Evolutionary conservation across 257 asterid genomes (phyloP).

Genomic region (Capsicum pubescens): DNA sequence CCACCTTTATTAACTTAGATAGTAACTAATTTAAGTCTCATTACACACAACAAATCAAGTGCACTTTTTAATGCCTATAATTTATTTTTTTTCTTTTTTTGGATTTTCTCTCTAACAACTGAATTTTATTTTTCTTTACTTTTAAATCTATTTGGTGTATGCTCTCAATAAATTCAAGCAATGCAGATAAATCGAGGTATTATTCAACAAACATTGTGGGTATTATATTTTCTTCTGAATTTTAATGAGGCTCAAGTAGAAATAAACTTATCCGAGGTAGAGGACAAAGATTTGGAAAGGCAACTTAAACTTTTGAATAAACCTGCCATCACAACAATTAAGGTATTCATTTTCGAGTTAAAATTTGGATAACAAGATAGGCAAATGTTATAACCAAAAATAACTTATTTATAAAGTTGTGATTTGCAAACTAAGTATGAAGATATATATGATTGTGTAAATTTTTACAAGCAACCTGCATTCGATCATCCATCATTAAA

Average conservation of each 20-base stretch:
- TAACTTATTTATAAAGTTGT: not conserved
- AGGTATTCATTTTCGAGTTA: not conserved
- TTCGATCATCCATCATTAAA: not conserved
- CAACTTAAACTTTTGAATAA: not conserved
- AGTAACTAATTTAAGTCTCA: not conserved
- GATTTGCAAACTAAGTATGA: not conserved
- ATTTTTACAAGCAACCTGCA: not conserved
- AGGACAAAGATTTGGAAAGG: not conserved
- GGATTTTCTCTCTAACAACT: not conserved
- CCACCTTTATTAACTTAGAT: not conserved
- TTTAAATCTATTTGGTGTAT: not conserved
- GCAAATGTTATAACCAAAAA: not conserved
- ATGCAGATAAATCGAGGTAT: not conserved
- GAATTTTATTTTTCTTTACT: not conserved
- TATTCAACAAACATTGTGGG: not conserved
- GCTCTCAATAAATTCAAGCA: not conserved
- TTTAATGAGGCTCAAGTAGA: not conserved
- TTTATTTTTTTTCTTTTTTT: not conserved
- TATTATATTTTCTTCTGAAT: not conserved
- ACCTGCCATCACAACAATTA: not conserved
- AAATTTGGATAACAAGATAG: not conserved
- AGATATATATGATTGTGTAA: slow-evolving; percentile 10
- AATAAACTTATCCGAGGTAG: not conserved
- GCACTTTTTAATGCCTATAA: no score
- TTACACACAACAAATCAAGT: no score